Evolutionary conservation across 208 protist genomes (phyloP).

Genomic region (Plasmodiophora brassicae): DNA sequence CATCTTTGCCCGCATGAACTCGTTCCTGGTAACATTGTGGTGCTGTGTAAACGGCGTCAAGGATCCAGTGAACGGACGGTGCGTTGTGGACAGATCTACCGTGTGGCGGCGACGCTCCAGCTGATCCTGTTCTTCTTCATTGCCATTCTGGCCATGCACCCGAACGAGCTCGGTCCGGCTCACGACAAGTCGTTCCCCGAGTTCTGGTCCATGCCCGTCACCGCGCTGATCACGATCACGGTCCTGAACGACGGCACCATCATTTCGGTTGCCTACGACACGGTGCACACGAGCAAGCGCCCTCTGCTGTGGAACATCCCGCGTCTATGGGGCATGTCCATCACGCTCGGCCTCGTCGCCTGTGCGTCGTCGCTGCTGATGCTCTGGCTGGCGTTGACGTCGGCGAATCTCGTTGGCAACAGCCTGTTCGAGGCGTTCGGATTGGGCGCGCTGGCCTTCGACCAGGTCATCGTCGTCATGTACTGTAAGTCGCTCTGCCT

Average conservation of each 20-base stretch:
- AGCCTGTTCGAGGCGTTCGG: not conserved
- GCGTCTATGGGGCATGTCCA: too few relatives aligned
- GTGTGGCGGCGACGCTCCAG: conserved; percentile 34
- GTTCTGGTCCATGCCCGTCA: conserved; percentile 12
- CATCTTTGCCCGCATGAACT: not conserved
- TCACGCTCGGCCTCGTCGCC: too few relatives aligned
- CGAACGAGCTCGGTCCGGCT: not conserved
- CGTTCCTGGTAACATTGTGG: not conserved
- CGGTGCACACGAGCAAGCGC: too few relatives aligned
- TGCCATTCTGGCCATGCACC: conserved; percentile 11
- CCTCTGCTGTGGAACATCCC: too few relatives aligned
- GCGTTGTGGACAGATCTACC: not conserved
- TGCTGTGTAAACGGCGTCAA: too few relatives aligned
- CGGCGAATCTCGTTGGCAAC: too few relatives aligned
- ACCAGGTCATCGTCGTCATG: not conserved
- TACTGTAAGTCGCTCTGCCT: not conserved
- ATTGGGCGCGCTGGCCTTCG: not conserved
- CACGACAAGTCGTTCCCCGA: too few relatives aligned
- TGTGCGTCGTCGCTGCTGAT: too few relatives aligned
- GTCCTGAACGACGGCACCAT: not conserved
- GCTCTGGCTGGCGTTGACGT: too few relatives aligned
- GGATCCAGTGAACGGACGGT: too few relatives aligned
- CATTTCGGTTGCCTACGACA: too few relatives aligned
- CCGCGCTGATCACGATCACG: not conserved
- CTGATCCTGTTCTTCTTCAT: conserved; percentile 42